Evolutionary conservation across 2,329 filamentous ascomycete species (phyloP).

Genomic region (Talaromyces sp.): DNA sequence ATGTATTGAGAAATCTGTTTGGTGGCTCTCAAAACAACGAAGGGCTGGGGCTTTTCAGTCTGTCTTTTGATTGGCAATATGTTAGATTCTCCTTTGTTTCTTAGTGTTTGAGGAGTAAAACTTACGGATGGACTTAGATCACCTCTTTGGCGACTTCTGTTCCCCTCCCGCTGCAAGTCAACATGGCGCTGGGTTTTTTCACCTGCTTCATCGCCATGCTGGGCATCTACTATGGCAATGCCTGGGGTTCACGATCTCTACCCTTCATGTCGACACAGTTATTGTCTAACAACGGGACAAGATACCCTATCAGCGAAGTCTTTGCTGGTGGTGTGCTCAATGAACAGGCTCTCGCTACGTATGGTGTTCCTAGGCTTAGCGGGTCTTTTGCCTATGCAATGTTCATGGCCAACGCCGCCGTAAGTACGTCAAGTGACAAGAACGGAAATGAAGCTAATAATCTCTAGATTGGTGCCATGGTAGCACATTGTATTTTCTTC

Average conservation of each 20-base stretch:
- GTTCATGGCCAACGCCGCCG: constrained; percentile 54
- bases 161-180: constrained; percentile 46
- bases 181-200: constrained; percentile 42
- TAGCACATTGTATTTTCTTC: constrained; percentile 49
- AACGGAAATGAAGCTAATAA: constrained; percentile 3
- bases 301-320: constrained; percentile 37
- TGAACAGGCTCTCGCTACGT: constrained; percentile 33
- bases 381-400: constrained; percentile 49
- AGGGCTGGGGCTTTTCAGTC: constrained; percentile 44
- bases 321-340: constrained; percentile 26
- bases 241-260: constrained; percentile 41
- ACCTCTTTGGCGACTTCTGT: constrained; percentile 50
- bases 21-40: constrained; percentile 50
- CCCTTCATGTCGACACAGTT: constrained; percentile 53
- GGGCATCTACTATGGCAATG: constrained; percentile 47
- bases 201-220: constrained; percentile 48
- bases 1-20: constrained; percentile 44
- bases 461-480: constrained; percentile 49
- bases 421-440: constrained; percentile 24
- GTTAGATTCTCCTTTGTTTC: constrained; percentile 5
- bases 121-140: constrained; percentile 32
- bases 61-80: constrained; percentile 52
- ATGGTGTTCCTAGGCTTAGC: constrained; percentile 44
- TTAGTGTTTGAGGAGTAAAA: not conserved
- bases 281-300: constrained; percentile 32